These are phyloP conservation scores for Lachancea kluyveri DNA, from an alignment of 805 yeast species.

Conservation along the genomic window DNA sequence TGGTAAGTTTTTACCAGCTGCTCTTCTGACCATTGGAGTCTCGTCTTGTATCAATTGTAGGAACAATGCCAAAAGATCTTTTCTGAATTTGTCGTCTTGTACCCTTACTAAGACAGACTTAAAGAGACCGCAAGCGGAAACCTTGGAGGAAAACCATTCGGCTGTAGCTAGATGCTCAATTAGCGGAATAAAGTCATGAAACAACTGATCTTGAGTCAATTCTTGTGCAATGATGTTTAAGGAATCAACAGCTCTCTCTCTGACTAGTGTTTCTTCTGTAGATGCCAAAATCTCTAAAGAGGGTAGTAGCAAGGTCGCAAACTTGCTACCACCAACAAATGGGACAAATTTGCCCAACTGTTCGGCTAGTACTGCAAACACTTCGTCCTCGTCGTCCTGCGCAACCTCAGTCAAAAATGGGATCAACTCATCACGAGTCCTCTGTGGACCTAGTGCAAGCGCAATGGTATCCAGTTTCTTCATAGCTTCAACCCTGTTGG, in stretches of 20 bases:
- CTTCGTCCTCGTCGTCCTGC: slow-evolving; percentile 98
- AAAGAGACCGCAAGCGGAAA: slow-evolving; percentile 86
- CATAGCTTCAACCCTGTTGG: slow-evolving; percentile 92
- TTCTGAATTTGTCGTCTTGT: slow-evolving; percentile 43
- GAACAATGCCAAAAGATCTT: slow-evolving; percentile 59
- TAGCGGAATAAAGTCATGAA: slow-evolving; percentile 63
- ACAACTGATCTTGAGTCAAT: slow-evolving; percentile 57
- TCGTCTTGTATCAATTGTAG: slow-evolving; percentile 77
- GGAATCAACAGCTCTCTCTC: slow-evolving; percentile 90
- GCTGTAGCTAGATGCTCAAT: slow-evolving; percentile 75
- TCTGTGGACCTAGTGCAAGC: slow-evolving; percentile 87
- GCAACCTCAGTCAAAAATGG: slow-evolving; percentile 84
- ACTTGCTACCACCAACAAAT: slow-evolving; percentile 74
- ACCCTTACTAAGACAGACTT: slow-evolving; percentile 61
- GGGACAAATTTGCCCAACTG: slow-evolving; percentile 87
- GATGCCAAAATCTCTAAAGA: slow-evolving; percentile 78
- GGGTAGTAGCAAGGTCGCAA: slow-evolving; percentile 53
- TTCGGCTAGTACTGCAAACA: slow-evolving; percentile 86
- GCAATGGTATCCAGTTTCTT: slow-evolving; percentile 91
- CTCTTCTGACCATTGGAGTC: slow-evolving; percentile 95
- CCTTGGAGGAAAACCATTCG: slow-evolving; percentile 91
- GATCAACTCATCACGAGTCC: slow-evolving; percentile 81
- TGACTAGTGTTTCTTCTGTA: slow-evolving; percentile 92
- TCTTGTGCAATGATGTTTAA: slow-evolving; percentile 63
- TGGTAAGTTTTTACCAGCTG: slow-evolving; percentile 86